phyloP scores from a whole-genome alignment of 176 grass and related monocot species.

The Calamus simplicifolius region DNA sequence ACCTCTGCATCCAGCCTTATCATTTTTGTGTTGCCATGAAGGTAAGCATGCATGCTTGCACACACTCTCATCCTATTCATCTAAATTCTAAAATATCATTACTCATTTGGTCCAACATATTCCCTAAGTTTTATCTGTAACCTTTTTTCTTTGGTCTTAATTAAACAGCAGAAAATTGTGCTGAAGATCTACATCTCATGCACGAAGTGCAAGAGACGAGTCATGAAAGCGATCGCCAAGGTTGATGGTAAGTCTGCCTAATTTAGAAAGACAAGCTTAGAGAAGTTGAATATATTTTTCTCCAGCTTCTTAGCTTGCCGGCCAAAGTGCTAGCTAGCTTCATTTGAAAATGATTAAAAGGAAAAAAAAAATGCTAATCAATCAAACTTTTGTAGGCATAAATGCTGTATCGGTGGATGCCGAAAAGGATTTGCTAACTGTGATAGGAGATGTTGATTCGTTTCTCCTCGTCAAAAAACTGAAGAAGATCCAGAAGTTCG shows the following conservation, averaged over 20 bases:
- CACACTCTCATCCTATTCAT: too few relatives aligned
- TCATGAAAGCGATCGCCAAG: neutral
- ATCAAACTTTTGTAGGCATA: slow-evolving; percentile 22
- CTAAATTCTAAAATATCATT: too few relatives aligned
- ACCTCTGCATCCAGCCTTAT: too few relatives aligned
- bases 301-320: neutral
- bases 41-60: too few relatives aligned
- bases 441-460: slow-evolving; percentile 44
- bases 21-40: too few relatives aligned
- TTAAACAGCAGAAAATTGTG: neutral
- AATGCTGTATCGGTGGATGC: slow-evolving; percentile 33
- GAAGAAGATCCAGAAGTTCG: slow-evolving; percentile 31
- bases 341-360: neutral
- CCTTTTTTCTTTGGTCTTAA: too few relatives aligned
- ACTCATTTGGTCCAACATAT: too few relatives aligned
- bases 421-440: slow-evolving; percentile 50
- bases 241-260: neutral
- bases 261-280: too few relatives aligned
- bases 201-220: neutral
- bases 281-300: too few relatives aligned
- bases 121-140: too few relatives aligned
- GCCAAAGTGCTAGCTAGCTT: neutral
- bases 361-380: too few relatives aligned
- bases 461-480: slow-evolving; percentile 27
- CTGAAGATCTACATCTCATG: neutral